These are phyloP conservation scores for Xerocomus nothofagi DNA, from an alignment of 1,284 basidiomycete genomes.

Conservation along the genomic window DNA sequence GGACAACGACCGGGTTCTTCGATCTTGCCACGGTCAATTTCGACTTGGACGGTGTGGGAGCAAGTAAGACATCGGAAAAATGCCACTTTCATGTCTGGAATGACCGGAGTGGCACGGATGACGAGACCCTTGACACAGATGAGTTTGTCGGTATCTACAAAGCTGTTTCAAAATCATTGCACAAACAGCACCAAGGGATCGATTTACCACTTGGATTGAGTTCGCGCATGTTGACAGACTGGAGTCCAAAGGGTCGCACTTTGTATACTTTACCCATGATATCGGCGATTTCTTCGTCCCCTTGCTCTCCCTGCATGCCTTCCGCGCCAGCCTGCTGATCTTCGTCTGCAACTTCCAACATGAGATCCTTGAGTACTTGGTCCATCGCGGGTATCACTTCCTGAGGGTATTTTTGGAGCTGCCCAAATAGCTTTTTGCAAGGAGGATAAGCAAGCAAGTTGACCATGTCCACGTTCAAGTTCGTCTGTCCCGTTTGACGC, in stretches of 20 bases:
- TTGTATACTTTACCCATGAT: constrained; percentile 86
- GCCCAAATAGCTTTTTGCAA: constrained; percentile 76
- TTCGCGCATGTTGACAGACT: constrained; percentile 86
- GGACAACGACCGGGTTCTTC: constrained; percentile 91
- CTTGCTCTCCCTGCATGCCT: constrained; percentile 69
- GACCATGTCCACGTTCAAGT: constrained; percentile 87
- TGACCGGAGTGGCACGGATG: constrained; percentile 95
- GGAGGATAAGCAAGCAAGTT: constrained; percentile 91
- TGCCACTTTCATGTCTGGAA: constrained; percentile 97
- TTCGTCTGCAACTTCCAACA: constrained; percentile 79
- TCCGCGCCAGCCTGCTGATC: constrained; percentile 69
- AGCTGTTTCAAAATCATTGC: constrained; percentile 5
- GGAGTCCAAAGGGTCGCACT: constrained; percentile 86
- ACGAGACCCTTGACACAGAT: constrained; percentile 95
- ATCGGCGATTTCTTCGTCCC: constrained; percentile 77
- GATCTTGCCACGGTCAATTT: constrained; percentile 96
- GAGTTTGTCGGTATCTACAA: constrained; percentile 93
- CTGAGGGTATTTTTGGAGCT: constrained; percentile 91
- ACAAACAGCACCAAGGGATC: background rate
- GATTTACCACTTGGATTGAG: constrained; percentile 82
- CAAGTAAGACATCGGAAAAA: constrained; percentile 99
- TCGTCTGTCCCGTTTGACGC: constrained; percentile 88
- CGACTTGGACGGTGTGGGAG: constrained; percentile 91
- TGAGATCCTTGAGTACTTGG: constrained; percentile 89
- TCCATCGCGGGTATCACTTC: constrained; percentile 98